Evolutionary conservation across 352 stramenopile genomes (phyloP).

Genomic region (Peronospora belbahrii): DNA sequence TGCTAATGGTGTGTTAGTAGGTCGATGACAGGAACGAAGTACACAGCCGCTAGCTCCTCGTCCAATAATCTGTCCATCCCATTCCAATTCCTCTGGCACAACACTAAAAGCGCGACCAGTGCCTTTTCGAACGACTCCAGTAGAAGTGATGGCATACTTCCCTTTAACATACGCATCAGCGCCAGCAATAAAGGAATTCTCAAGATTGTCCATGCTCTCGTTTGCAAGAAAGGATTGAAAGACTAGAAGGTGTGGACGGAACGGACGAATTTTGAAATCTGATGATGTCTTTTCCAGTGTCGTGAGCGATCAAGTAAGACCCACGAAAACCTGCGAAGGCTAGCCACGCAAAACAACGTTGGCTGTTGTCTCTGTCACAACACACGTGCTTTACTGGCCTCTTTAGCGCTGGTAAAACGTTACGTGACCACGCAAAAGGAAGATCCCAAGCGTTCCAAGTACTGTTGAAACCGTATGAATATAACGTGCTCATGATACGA

Average conservation of each 20-base stretch:
- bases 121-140: constrained; percentile 69
- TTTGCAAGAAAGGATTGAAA: background rate
- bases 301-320: background rate
- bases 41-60: constrained; percentile 65
- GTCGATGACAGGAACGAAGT: constrained; percentile 52
- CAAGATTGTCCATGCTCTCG: constrained; percentile 43
- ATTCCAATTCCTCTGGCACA: constrained; percentile 71
- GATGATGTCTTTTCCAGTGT: constrained; percentile 24
- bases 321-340: constrained; percentile 6
- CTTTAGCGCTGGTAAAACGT: constrained; percentile 25
- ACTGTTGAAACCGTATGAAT: constrained; percentile 7
- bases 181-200: constrained; percentile 71
- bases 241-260: constrained; percentile 1
- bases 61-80: constrained; percentile 64
- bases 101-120: constrained; percentile 76
- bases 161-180: constrained; percentile 73
- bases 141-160: constrained; percentile 73
- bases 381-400: constrained; percentile 18
- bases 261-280: constrained; percentile 23
- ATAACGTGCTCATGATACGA: constrained; percentile 8
- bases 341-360: constrained; percentile 11
- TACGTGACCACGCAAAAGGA: constrained; percentile 17
- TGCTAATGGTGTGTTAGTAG: constrained; percentile 68
- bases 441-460: constrained; percentile 8
- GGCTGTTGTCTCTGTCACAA: constrained; percentile 4